A percentile compares a stretch with the other conserved stretches of the same genome.
Evolutionary conservation across 257 asterid species (phyloP).

Genomic region (Lantana camara): DNA sequence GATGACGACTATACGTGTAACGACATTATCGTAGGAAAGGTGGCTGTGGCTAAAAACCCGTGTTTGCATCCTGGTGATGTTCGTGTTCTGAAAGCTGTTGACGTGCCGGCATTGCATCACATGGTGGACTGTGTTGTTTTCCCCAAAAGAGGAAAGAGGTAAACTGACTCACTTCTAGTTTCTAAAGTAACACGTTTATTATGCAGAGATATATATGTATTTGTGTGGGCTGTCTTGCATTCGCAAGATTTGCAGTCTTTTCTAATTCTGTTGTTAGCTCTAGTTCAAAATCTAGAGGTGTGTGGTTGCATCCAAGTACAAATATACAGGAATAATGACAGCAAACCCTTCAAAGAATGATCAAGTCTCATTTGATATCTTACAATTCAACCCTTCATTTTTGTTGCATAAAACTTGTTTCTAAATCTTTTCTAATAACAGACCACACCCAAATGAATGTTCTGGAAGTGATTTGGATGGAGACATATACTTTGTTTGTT

Average conservation of each 20-base stretch:
- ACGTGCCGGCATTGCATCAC: constrained; percentile 61
- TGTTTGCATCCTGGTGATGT: constrained; percentile 97
- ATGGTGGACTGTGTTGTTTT: constrained; percentile 57
- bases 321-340: no score
- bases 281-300: constrained; percentile 95
- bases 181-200: neutral
- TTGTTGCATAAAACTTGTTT: constrained; percentile 86
- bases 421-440: no score
- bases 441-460: no score
- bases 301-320: no score
- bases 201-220: neutral
- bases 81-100: constrained; percentile 68
- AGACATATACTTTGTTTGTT: no score
- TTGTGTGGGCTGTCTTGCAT: neutral
- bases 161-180: no score
- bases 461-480: no score
- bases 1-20: constrained; percentile 21
- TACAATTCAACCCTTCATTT: no score
- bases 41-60: no score
- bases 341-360: no score
- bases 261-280: constrained; percentile 64
- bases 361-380: no score
- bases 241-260: constrained; percentile 11
- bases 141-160: constrained; percentile 72
- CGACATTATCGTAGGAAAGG: constrained; percentile 43